Percentiles rank a stretch among this genome's conserved stretches.
Conservation (phyloP, 2,329 filamentous ascomycete species). For the Thermothelomyces thermophilus region DNA sequence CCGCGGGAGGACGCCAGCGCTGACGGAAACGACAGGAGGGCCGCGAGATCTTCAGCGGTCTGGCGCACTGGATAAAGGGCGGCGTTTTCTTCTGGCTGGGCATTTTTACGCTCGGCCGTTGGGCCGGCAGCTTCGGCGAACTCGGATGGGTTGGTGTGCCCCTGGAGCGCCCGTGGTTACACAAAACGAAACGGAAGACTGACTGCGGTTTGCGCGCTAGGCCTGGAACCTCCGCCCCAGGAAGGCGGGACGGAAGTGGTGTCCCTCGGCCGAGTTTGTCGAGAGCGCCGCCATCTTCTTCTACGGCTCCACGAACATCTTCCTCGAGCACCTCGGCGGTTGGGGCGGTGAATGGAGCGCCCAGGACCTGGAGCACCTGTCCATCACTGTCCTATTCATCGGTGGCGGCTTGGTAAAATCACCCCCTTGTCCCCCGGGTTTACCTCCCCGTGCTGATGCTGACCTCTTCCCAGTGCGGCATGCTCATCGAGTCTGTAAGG, state of each 20-base stretch:
- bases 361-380: slow-evolving; percentile 83
- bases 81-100: slow-evolving; percentile 94
- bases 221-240: slow-evolving; percentile 83
- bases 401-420: slow-evolving; percentile 74
- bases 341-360: slow-evolving; percentile 67
- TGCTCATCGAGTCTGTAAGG: slow-evolving; percentile 71
- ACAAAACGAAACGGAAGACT: slow-evolving; percentile 2
- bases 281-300: slow-evolving; percentile 87
- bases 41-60: slow-evolving; percentile 65
- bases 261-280: slow-evolving; percentile 77
- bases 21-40: slow-evolving; percentile 48
- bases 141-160: slow-evolving; percentile 64
- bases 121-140: slow-evolving; percentile 84
- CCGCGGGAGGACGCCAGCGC: neutral
- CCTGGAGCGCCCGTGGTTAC: neutral
- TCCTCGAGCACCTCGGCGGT: slow-evolving; percentile 77
- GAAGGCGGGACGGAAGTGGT: slow-evolving; percentile 51
- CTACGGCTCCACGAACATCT: slow-evolving; percentile 85
- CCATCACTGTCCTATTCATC: slow-evolving; percentile 89
- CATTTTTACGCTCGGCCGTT: slow-evolving; percentile 77
- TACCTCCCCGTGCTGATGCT: neutral
- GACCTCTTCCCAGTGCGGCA: slow-evolving; percentile 57
- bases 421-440: no score
- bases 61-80: slow-evolving; percentile 92
- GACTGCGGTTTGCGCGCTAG: slow-evolving; percentile 27